Base-by-base conservation (phyloP, 2,329 filamentous ascomycete genomes). In the Hypoxylon sp. region DNA sequence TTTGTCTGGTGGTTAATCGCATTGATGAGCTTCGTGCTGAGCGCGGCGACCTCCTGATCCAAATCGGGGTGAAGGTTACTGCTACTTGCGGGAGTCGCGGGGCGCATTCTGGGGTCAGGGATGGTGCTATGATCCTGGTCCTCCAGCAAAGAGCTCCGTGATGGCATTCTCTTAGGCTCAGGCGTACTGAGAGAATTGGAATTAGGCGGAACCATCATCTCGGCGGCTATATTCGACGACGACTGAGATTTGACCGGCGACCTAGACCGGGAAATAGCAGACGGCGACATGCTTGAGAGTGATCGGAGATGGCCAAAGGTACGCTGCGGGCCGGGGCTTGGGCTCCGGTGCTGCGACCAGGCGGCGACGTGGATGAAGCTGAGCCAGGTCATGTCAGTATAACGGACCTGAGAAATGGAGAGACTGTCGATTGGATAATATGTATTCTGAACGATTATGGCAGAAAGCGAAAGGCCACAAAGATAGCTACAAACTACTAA, bases 1-100 rank as follows among this genome's bases (percentile, higher is more conserved):
- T 88, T 90, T 6, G 94, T 98, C 80, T 98, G 94, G 79, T 97
- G 92, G 78, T 99, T 99, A 81, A 99, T 98, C 48, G 96, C 95
- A 76, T 96, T 95, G 74, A 99, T 95, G 69, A 99, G 89, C 80
- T 99, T 99, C 52, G 94, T 95, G 81, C 94, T 98, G 32, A 99
- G 84, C 5, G 93, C 90, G 6, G 95, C 93, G 28, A 99, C 93
- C 80, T 98, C 96, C 63, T 87, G 83, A 70, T 85, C 85, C 21
- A 89, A 80, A 62, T 88, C 87, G 4, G 86, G 85, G 67, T 88
- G 86, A 48, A 83, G 84, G 38, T 75, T 71, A 49, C 76, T 72
- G 34, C 81, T 80, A 52, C 77, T 78, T 5, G 81, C 79, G 7
- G 85, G 82, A 57, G 83, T 86, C 73, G 83, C 81, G 23, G 82